Evolutionary conservation across 2,329 filamentous ascomycete genomes (phyloP).

Genomic region (Calonectria pauciramosa): DNA sequence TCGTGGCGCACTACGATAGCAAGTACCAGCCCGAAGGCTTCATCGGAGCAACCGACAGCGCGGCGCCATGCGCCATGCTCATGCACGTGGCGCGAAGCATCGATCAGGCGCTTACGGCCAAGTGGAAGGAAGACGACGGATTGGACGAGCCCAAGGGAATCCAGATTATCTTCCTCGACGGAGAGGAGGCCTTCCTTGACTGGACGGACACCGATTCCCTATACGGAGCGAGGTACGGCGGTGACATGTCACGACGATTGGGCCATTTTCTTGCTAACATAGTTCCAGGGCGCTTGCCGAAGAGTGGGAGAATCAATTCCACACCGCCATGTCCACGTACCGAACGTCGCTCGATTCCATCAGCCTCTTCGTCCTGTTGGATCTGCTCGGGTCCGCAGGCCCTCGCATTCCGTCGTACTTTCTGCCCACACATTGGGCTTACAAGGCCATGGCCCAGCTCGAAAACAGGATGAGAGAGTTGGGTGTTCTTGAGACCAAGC

Average conservation of each 20-base stretch:
- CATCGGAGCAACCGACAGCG: constrained; percentile 93
- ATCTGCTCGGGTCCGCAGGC: constrained; percentile 80
- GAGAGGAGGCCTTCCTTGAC: constrained; percentile 88
- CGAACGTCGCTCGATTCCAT: constrained; percentile 83
- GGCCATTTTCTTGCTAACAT: constrained; percentile 14
- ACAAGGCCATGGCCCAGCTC: constrained; percentile 79
- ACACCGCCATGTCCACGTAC: constrained; percentile 82
- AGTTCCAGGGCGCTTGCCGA: constrained; percentile 76
- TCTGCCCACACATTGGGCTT: constrained; percentile 93
- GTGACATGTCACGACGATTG: not conserved
- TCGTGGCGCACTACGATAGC: constrained; percentile 96
- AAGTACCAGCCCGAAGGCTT: constrained; percentile 86
- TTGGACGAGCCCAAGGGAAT: constrained; percentile 85
- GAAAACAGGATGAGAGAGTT: constrained; percentile 81
- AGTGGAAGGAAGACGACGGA: constrained; percentile 75
- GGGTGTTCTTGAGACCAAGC: constrained; percentile 73
- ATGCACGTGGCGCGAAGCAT: constrained; percentile 87
- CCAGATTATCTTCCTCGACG: constrained; percentile 91
- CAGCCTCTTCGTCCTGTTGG: constrained; percentile 90
- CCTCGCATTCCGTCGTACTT: constrained; percentile 89
- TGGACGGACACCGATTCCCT: constrained; percentile 89
- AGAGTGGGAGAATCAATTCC: constrained; percentile 79
- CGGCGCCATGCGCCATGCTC: constrained; percentile 93
- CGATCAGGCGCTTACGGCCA: constrained; percentile 82
- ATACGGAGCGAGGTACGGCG: constrained; percentile 82